Base-by-base conservation (phyloP, 257 asterid genomes). In the Parsonsia alboflavescens region DNA sequence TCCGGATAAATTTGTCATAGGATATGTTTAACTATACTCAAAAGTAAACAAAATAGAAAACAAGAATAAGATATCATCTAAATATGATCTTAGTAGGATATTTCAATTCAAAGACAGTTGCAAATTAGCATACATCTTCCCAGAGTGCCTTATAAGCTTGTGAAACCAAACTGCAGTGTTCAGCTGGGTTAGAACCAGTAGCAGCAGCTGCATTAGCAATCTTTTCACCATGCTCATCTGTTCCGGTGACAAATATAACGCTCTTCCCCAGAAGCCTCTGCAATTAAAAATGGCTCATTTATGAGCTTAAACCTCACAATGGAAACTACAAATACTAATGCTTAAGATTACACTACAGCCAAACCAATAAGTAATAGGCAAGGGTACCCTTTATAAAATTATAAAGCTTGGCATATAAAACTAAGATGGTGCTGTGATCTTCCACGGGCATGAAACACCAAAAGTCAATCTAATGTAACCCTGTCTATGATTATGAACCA, bases 171-270 rank as follows among this genome's bases (percentile, higher is more conserved):
- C 92, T 90, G 73, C 99, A 94, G 80, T 94, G 99, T 68, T 87
- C 84, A n/a, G 77, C 84, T 41, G 97, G 96, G 74, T 81, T 89
- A 45, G 88, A 86, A 79, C 91, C 97, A 79, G 75, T 86, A 48
- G 86, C 93, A 79, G 88, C 91, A 26, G 97, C 96, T 33, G 99
- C 96, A 73, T 72, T 84, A 66, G 99, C 95, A 82, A 94, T 94
- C 89, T 94, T 94, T 61, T 94, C 99, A 2, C 99, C 99, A 44
- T 92, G 99, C 84, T 94, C 99, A 61, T 94, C 99, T 7, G 99
- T 94, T 77, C 99, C 99, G 21, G 99, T 92, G 73, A 92, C 78
- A 66, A 92, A 94, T 75, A 90, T 82, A 79, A 94, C 97, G 83
- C 88, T 89, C 85, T 86, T 94, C 61, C 88, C 96, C 0, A 79